phyloP scores from a whole-genome alignment of 192 early-diverging fungal species.

The Umbelopsis isabellina region DNA sequence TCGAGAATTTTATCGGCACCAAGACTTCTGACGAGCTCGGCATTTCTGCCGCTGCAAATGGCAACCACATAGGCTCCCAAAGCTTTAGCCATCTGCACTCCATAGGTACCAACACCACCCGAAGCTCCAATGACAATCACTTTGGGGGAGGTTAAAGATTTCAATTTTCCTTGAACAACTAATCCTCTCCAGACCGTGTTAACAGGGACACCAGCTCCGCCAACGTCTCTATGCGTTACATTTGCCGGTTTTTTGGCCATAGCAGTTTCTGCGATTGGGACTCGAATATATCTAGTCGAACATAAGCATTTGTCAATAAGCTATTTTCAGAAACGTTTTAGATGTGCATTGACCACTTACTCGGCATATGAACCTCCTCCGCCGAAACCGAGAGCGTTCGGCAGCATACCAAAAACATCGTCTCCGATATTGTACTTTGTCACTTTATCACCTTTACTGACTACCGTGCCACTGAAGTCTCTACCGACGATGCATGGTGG shows the following conservation, averaged over 20 bases:
- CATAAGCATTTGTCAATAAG: not conserved
- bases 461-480: conserved; percentile 31
- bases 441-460: conserved; percentile 27
- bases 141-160: conserved; percentile 25
- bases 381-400: not conserved
- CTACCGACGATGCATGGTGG: conserved; percentile 24
- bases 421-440: conserved; percentile 27
- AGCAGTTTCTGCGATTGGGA: not conserved
- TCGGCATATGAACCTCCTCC: conserved; percentile 30
- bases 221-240: conserved; percentile 27
- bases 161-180: not conserved
- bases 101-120: conserved; percentile 52
- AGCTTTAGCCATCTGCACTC: conserved; percentile 56
- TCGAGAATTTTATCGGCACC: conserved; percentile 64
- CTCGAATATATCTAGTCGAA: conserved; percentile 9
- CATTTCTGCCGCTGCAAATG: conserved; percentile 55
- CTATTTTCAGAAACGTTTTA: not conserved
- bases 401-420: conserved; percentile 28
- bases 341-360: not conserved
- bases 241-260: conserved; percentile 28
- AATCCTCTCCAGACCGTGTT: conserved; percentile 28
- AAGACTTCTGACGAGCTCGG: conserved; percentile 46
- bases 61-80: conserved; percentile 56
- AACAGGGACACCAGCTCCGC: conserved; percentile 15
- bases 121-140: conserved; percentile 55